Percentiles rank a stretch among this genome's conserved stretches.
These are phyloP conservation scores for Cenococcum geophilum DNA, from an alignment of 495 filamentous ascomycete genomes.

Conservation along the genomic window DNA sequence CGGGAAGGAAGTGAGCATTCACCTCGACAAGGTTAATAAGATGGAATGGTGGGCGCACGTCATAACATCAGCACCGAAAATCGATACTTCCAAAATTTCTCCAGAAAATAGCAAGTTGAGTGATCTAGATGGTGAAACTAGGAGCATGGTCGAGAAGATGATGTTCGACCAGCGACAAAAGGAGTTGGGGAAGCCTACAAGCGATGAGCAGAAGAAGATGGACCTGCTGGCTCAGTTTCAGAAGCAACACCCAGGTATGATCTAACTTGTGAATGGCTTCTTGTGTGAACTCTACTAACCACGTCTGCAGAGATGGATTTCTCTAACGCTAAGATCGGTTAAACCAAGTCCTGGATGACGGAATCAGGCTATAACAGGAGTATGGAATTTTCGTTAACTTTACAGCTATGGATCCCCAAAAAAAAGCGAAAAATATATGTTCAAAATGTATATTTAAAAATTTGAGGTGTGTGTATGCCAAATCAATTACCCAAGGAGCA, in stretches of 20 bases:
- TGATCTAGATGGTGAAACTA: constrained; percentile 92
- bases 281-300: neutral
- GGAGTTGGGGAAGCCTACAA: constrained; percentile 79
- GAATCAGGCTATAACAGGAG: no score
- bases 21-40: constrained; percentile 96
- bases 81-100: constrained; percentile 90
- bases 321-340: constrained; percentile 67
- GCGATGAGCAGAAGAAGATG: constrained; percentile 86
- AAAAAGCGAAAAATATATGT: no score
- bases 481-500: no score
- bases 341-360: constrained; percentile 13
- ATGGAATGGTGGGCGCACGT: constrained; percentile 98
- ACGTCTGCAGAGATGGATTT: constrained; percentile 67
- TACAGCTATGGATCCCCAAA: no score
- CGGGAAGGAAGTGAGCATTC: constrained; percentile 74
- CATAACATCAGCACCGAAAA: constrained; percentile 71
- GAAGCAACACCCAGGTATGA: constrained; percentile 55
- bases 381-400: no score
- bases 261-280: neutral
- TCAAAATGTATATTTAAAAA: no score
- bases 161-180: constrained; percentile 99
- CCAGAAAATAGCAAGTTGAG: constrained; percentile 85
- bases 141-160: constrained; percentile 99
- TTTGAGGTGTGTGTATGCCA: no score
- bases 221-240: constrained; percentile 92